phyloP scores from a whole-genome alignment of 306 rosid species.

The Fagus sylvatica region DNA sequence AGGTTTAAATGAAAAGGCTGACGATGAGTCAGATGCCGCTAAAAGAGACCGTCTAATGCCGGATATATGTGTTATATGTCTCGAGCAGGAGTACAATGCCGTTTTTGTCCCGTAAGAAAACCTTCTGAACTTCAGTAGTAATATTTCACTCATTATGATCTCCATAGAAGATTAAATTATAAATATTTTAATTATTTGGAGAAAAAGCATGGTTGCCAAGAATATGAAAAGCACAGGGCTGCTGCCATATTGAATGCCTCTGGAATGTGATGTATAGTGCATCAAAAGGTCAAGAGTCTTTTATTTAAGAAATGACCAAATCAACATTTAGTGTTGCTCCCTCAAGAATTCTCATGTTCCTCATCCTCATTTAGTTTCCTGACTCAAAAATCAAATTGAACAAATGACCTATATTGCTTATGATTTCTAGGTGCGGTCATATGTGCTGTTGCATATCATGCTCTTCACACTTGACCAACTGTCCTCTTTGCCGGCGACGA shows the following conservation, averaged over 20 bases:
- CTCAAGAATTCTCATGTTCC: not conserved
- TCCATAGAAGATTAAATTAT: not conserved
- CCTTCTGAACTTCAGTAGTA: not conserved
- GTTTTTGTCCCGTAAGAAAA: slow-evolving; percentile 95
- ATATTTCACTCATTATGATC: not conserved
- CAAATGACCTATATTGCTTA: slow-evolving; percentile 22
- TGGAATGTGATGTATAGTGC: not conserved
- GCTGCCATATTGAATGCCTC: not conserved
- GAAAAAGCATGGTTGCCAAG: not conserved
- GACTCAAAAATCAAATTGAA: not conserved
- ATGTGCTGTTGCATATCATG: slow-evolving; percentile 95
- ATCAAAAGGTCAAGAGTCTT: not conserved
- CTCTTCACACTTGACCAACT: slow-evolving; percentile 78
- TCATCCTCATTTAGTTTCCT: not conserved
- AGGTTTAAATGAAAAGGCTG: slow-evolving; percentile 59
- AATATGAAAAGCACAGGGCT: not conserved
- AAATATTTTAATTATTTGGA: not conserved
- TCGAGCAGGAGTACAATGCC: slow-evolving; percentile 86
- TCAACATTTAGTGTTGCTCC: slow-evolving; percentile 10
- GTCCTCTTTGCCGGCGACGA: slow-evolving; percentile 91
- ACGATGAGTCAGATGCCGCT: slow-evolving; percentile 48
- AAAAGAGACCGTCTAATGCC: slow-evolving; percentile 78
- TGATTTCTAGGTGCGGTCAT: slow-evolving; percentile 86
- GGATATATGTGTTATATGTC: slow-evolving; percentile 94
- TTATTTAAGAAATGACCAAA: not conserved